Evolutionary conservation across 2,329 filamentous ascomycete genomes (phyloP), one percentile per base, ranked within the genome.

Genomic region (Curvularia sp.): DNA sequence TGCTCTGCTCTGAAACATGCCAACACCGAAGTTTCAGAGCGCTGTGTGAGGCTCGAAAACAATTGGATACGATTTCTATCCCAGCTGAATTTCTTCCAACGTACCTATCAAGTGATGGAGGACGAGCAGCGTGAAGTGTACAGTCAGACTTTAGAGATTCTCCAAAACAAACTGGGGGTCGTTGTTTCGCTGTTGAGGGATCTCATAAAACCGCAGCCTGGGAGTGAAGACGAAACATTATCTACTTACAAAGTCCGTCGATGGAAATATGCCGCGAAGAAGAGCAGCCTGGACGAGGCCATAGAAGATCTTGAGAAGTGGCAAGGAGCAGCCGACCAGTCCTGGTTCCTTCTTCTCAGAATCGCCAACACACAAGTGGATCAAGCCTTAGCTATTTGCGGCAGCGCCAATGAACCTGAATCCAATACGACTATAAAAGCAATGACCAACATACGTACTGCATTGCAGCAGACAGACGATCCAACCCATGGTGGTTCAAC

Each of bases 261-360:
- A 26, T 44, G 22, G 42, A 48, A 22, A 33, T 48, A 48, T 18
- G 10, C n/a, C 7, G 18, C 13, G 0, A 48, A 33, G 5, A 33
- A 48, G 18, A 48, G 18, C 5, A n/a, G 26, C 18, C 20, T 48
- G 18, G 46, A 48, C 18, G 28, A 31, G 7, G 46, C 46, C 5
- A 33, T 48, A 4, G 20, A 48, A 1, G 43, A 56, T 13, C 49
- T 59, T 15, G 41, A 61, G 18, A 42, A n/a, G 10, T 67, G 61
- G 61, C 63, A 67, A 49, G 35, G 33, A 13, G 24, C 50, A 4
- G 63, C 61, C 26, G 53, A 68, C 53, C 63, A 62, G 12, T 53
- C 53, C 1, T 68, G 63, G 65, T 65, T 48, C 31, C 43, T 63
- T 13, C 57, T 58, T 2, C 28, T 65, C 31, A 63, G 46, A 38